Evolutionary conservation across 2,329 filamentous ascomycete species (phyloP).

Genomic region (Ophiocordyceps australis): DNA sequence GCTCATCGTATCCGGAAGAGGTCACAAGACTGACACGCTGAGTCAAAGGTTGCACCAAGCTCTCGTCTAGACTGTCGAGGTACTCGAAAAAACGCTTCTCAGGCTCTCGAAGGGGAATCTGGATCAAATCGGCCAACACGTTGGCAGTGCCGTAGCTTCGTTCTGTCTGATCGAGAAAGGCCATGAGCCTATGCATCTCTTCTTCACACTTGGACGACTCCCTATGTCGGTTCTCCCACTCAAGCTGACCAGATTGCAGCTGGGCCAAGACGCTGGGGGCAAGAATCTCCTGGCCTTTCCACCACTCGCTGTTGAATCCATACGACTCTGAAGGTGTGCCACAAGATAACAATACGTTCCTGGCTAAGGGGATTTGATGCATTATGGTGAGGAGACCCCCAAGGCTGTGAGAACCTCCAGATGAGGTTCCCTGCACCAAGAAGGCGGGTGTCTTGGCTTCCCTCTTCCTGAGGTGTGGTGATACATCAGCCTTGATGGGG

Average conservation of each 20-base stretch:
- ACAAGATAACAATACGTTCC: slow-evolving; percentile 32
- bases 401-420: slow-evolving; percentile 22
- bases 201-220: slow-evolving; percentile 22
- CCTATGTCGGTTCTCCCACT: slow-evolving; percentile 11
- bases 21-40: slow-evolving; percentile 12
- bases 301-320: slow-evolving; percentile 40
- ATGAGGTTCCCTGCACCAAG: slow-evolving; percentile 18
- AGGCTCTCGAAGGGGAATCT: slow-evolving; percentile 13
- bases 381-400: slow-evolving; percentile 38
- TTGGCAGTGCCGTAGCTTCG: slow-evolving; percentile 40
- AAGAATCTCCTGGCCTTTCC: slow-evolving; percentile 36
- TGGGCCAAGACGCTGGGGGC: slow-evolving; percentile 16
- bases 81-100: slow-evolving; percentile 26
- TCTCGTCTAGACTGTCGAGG: slow-evolving; percentile 13
- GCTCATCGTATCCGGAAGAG: slow-evolving; percentile 11
- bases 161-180: slow-evolving; percentile 42
- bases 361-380: slow-evolving; percentile 37
- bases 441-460: slow-evolving; percentile 27
- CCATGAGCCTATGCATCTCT: slow-evolving; percentile 43
- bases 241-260: slow-evolving; percentile 11
- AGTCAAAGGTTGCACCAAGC: slow-evolving; percentile 11
- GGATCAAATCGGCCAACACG: slow-evolving; percentile 19
- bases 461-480: slow-evolving; percentile 25
- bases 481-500: slow-evolving; percentile 4
- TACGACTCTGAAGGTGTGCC: slow-evolving; percentile 25